A percentile compares a stretch with the other conserved stretches of the same genome.
These are phyloP conservation scores for Fusarium equiseti DNA, from an alignment of 2,329 filamentous ascomycete genomes.

Conservation along the genomic window DNA sequence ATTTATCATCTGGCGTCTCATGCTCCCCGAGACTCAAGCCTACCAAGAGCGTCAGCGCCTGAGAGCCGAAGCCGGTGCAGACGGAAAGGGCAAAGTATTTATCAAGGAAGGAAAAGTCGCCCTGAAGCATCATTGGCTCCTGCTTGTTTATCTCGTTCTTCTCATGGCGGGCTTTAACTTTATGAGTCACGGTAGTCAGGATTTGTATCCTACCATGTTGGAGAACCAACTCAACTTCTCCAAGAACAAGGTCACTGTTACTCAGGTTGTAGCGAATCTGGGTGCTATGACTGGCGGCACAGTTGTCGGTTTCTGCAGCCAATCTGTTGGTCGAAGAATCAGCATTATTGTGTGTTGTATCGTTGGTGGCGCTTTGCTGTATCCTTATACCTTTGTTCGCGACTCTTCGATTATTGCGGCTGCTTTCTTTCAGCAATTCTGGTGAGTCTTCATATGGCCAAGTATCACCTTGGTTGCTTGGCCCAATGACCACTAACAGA, in stretches of 20 bases:
- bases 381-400: constrained; percentile 81
- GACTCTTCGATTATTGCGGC: constrained; percentile 76
- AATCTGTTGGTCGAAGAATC: constrained; percentile 76
- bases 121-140: constrained; percentile 81
- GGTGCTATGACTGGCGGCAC: constrained; percentile 78
- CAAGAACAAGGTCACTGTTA: constrained; percentile 72
- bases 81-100: constrained; percentile 66
- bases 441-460: background rate
- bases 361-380: constrained; percentile 80
- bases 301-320: constrained; percentile 73
- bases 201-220: constrained; percentile 72
- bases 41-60: constrained; percentile 76
- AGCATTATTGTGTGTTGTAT: constrained; percentile 74
- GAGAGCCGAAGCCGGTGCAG: constrained; percentile 59
- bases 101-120: constrained; percentile 82
- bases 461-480: background rate
- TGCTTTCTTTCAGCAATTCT: constrained; percentile 85
- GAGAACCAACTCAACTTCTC: constrained; percentile 66
- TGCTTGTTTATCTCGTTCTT: constrained; percentile 84
- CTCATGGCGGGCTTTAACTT: constrained; percentile 95
- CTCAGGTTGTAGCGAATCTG: constrained; percentile 78
- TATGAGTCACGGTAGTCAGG: constrained; percentile 82
- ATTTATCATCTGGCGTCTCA: constrained; percentile 82
- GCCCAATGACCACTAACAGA: background rate
- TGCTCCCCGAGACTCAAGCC: constrained; percentile 81